These are phyloP conservation scores for Pyricularia pennisetigena DNA, from an alignment of 2,329 filamentous ascomycete species.

Conservation along the genomic window DNA sequence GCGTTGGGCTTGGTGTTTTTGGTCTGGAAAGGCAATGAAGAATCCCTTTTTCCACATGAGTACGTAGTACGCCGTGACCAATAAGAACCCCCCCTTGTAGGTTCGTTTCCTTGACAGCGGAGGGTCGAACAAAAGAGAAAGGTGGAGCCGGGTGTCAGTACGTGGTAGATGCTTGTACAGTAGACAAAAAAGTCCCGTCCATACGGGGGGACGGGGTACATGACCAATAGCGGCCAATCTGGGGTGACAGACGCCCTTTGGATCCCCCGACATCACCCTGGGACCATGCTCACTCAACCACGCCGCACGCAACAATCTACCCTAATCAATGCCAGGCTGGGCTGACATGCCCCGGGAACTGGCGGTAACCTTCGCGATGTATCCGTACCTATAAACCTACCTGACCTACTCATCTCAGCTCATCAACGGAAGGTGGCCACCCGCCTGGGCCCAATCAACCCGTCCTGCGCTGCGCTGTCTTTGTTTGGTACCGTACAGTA, in stretches of 20 bases:
- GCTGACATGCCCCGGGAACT: too few species aligned
- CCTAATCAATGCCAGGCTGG: background rate
- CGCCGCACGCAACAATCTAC: background rate
- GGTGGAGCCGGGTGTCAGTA: too few species aligned
- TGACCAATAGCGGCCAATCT: background rate
- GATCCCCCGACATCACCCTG: background rate
- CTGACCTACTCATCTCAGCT: background rate
- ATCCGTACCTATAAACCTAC: background rate
- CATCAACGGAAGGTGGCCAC: background rate
- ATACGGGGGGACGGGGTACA: background rate
- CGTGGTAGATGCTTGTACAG: too few species aligned
- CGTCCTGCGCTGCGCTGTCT: constrained; percentile 7
- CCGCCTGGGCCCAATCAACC: background rate
- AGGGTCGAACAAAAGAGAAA: too few species aligned
- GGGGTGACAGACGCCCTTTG: too few species aligned
- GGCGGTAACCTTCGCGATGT: background rate
- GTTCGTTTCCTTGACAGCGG: too few species aligned
- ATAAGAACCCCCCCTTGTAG: too few species aligned
- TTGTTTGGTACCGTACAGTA: too few species aligned
- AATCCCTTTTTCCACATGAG: background rate
- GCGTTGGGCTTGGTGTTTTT: background rate
- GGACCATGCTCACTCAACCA: background rate
- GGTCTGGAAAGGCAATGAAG: background rate
- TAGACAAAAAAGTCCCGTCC: background rate
- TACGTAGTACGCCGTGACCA: background rate